These are phyloP conservation scores for Gyrodon lividus DNA, from an alignment of 768 basidiomycete genomes.

Conservation along the genomic window DNA sequence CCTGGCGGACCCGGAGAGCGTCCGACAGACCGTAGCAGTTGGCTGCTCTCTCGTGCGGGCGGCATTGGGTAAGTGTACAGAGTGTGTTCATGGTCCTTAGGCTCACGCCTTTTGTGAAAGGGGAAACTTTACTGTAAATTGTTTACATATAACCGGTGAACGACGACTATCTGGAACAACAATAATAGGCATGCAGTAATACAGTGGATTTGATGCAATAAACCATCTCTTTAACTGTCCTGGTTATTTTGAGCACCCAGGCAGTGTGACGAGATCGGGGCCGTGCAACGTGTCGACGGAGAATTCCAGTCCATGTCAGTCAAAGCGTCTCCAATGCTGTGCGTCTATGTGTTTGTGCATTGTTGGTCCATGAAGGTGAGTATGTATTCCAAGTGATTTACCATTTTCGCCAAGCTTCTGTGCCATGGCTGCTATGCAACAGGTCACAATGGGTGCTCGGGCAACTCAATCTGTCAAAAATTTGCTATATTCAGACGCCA, in stretches of 20 bases:
- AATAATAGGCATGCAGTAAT: neutral
- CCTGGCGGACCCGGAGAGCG: conserved; percentile 70
- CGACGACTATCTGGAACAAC: neutral
- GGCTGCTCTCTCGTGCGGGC: conserved; percentile 84
- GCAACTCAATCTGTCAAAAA: neutral
- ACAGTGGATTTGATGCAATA: conserved; percentile 4
- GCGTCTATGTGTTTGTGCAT: neutral
- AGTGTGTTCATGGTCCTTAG: neutral
- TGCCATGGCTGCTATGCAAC: conserved; percentile 1
- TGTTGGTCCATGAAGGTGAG: conserved; percentile 6
- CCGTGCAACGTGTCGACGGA: conserved; percentile 1
- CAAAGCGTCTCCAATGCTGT: conserved; percentile 11
- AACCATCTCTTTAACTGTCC: neutral
- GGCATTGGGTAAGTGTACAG: conserved; percentile 63
- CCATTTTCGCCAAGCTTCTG: neutral
- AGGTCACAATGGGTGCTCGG: neutral
- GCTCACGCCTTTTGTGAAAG: conserved; percentile 20
- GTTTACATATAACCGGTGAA: neutral
- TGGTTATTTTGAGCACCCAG: neutral
- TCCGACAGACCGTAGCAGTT: conserved; percentile 84
- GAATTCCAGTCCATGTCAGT: neutral
- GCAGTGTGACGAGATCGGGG: neutral
- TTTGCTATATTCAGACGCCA: neutral
- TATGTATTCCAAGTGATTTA: conserved; percentile 1
- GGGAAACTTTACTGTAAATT: conserved; percentile 34